phyloP scores from a whole-genome alignment of 352 stramenopile species.

The Peronospora farinosa region DNA sequence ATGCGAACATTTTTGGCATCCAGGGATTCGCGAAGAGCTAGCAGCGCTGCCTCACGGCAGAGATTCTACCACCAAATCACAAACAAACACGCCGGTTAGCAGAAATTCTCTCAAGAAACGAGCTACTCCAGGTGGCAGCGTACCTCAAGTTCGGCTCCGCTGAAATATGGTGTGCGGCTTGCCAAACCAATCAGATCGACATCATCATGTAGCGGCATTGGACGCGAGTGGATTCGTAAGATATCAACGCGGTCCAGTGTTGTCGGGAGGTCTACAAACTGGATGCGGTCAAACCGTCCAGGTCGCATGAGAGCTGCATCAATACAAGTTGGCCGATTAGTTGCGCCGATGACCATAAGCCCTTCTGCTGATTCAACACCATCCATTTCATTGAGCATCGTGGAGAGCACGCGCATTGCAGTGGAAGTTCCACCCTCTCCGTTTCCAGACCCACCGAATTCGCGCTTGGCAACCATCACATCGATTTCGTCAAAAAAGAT shows the following conservation, averaged over 20 bases:
- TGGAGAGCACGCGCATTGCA: conserved; percentile 91
- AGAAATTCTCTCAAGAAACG: neutral
- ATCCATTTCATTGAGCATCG: conserved; percentile 97
- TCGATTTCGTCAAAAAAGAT: conserved; percentile 90
- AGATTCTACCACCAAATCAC: conserved; percentile 49
- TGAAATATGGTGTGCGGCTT: conserved; percentile 54
- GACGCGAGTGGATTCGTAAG: conserved; percentile 64
- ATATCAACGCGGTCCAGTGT: conserved; percentile 56
- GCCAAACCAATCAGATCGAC: conserved; percentile 60
- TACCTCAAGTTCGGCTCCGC: conserved; percentile 85
- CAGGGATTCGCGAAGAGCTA: conserved; percentile 67
- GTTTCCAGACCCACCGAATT: conserved; percentile 41
- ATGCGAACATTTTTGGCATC: conserved; percentile 41
- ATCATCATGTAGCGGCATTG: conserved; percentile 56
- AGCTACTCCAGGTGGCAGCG: neutral
- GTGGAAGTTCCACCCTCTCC: conserved; percentile 50
- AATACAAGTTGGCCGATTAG: conserved; percentile 96
- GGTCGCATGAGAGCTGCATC: conserved; percentile 95
- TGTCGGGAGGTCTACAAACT: conserved; percentile 91
- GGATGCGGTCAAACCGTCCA: conserved; percentile 92
- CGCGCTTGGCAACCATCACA: conserved; percentile 76
- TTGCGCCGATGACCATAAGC: conserved; percentile 95
- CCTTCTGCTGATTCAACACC: conserved; percentile 91
- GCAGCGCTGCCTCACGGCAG: conserved; percentile 76
- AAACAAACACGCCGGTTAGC: conserved; percentile 10